phyloP scores from a whole-genome alignment of 148 eudicot genomes.

The Rhododendron williamsianum region DNA sequence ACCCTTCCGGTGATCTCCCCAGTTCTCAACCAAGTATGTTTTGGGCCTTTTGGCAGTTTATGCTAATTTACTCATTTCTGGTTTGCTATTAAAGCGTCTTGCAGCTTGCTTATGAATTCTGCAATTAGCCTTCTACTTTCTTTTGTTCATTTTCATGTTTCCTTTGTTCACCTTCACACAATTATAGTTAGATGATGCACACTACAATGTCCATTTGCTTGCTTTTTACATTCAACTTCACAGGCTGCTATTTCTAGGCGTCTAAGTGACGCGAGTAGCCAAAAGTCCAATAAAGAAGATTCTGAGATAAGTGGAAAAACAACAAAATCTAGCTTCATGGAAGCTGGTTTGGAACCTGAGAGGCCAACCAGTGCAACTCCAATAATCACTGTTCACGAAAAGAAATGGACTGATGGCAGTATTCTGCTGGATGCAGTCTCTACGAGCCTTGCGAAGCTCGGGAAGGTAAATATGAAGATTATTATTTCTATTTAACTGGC shows the following conservation, averaged over 20 bases:
- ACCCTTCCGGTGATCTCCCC: background rate
- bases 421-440: constrained; percentile 70
- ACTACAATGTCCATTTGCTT: background rate
- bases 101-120: background rate
- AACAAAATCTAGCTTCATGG: constrained; percentile 30
- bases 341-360: constrained; percentile 28
- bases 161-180: background rate
- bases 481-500: background rate
- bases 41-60: background rate
- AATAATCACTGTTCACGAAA: constrained; percentile 71
- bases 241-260: constrained; percentile 95
- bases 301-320: constrained; percentile 36
- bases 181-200: background rate
- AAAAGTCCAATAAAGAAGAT: constrained; percentile 43
- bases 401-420: constrained; percentile 99
- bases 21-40: background rate
- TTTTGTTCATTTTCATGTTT: background rate
- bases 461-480: constrained; percentile 53
- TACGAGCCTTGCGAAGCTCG: constrained; percentile 66
- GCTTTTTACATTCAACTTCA: background rate
- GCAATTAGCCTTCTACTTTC: background rate
- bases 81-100: background rate
- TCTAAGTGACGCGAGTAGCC: constrained; percentile 67
- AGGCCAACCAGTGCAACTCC: constrained; percentile 39
- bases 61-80: background rate